Evolutionary conservation across 352 stramenopile species (phyloP).

Genomic region (Globisporangium solare): DNA sequence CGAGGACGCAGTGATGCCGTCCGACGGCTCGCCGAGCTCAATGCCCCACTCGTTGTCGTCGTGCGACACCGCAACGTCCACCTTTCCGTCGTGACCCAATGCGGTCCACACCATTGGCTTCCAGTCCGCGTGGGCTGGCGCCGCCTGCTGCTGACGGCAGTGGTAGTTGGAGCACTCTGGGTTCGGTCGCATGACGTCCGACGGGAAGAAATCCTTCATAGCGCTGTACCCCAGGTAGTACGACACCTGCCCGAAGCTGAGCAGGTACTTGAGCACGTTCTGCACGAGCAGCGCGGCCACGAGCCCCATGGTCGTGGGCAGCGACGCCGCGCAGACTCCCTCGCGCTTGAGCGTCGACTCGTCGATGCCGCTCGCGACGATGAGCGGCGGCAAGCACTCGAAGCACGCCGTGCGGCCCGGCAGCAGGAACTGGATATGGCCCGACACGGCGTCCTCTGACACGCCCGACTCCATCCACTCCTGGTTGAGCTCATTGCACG

Average conservation of each 20-base stretch:
- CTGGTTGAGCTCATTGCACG: constrained; percentile 84
- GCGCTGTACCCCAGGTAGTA: constrained; percentile 88
- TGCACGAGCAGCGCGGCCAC: constrained; percentile 84
- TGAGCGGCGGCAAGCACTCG: constrained; percentile 83
- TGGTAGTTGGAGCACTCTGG: constrained; percentile 76
- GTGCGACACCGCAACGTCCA: constrained; percentile 49
- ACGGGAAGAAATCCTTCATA: constrained; percentile 87
- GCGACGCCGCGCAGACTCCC: constrained; percentile 82
- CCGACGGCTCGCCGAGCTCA: constrained; percentile 29
- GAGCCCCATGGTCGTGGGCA: constrained; percentile 89
- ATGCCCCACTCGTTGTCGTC: constrained; percentile 89
- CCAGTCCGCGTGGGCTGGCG: constrained; percentile 41
- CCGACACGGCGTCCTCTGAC: constrained; percentile 87
- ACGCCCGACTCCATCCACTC: constrained; percentile 90
- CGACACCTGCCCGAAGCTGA: constrained; percentile 82
- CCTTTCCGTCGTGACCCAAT: constrained; percentile 45
- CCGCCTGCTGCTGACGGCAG: constrained; percentile 69
- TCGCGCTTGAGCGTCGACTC: constrained; percentile 87
- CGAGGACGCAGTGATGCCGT: constrained; percentile 6
- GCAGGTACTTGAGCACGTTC: constrained; percentile 85
- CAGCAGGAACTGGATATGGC: constrained; percentile 86
- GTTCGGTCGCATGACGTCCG: constrained; percentile 76
- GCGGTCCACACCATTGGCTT: constrained; percentile 69
- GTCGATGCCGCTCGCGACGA: constrained; percentile 82
- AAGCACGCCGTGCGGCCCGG: constrained; percentile 86